Evolutionary conservation across 768 basidiomycete genomes (phyloP).

Genomic region (Lyophyllum decastes): DNA sequence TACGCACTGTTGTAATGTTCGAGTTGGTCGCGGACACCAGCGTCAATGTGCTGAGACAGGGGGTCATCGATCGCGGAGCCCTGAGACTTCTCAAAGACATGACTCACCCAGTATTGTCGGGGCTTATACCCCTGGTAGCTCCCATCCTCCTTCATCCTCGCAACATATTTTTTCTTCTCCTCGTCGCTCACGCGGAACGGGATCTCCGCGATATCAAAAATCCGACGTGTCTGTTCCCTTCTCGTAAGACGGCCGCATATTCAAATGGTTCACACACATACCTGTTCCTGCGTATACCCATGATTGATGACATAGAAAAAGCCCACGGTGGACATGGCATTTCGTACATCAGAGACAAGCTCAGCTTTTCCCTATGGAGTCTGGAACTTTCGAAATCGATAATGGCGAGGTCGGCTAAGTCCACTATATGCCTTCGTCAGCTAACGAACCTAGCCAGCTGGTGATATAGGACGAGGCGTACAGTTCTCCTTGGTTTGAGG

Average conservation of each 20-base stretch:
- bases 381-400: constrained; percentile 48
- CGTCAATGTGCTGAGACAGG: constrained; percentile 53
- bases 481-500: constrained; percentile 16
- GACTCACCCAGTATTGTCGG: constrained; percentile 21
- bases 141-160: constrained; percentile 35
- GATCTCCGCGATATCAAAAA: constrained; percentile 46
- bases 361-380: constrained; percentile 37
- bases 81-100: not conserved
- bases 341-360: constrained; percentile 41
- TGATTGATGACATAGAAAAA: no score
- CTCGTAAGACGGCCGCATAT: no score
- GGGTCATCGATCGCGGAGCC: not conserved
- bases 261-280: no score
- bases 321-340: constrained; percentile 39
- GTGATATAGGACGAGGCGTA: not conserved
- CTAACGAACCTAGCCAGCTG: not conserved
- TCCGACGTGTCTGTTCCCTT: constrained; percentile 34
- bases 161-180: constrained; percentile 40
- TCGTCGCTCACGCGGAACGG: constrained; percentile 38
- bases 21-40: constrained; percentile 22
- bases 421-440: constrained; percentile 21
- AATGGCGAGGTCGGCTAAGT: constrained; percentile 51
- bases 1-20: constrained; percentile 63
- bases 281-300: no score
- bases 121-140: constrained; percentile 42